A percentile compares a stretch with the other conserved stretches of the same genome.
These are phyloP conservation scores for Fusarium pilosicola DNA, from an alignment of 2,329 filamentous ascomycete species.

Conservation along the genomic window DNA sequence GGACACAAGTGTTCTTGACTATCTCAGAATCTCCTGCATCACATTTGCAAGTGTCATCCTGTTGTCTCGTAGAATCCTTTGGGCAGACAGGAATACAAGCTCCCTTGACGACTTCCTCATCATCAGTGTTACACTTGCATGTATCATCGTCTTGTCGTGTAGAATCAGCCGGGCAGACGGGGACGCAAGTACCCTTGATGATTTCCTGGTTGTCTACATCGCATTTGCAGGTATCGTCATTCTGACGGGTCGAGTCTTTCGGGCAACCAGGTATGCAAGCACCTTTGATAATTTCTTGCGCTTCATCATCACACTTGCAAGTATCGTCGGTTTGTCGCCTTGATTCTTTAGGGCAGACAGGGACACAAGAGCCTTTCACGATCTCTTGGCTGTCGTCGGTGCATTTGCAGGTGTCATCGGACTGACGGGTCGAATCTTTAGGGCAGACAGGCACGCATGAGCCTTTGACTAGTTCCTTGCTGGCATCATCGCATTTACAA, in stretches of 20 bases:
- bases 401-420: neutral
- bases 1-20: neutral
- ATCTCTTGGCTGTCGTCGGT: neutral
- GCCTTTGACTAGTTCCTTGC: neutral
- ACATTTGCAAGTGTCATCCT: neutral
- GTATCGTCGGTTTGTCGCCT: neutral
- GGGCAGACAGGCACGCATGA: neutral
- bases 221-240: neutral
- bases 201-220: neutral
- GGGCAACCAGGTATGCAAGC: neutral
- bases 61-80: neutral
- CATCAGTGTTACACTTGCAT: neutral
- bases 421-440: neutral
- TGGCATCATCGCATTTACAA: neutral
- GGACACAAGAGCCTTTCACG: neutral
- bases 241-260: neutral
- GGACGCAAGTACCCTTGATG: neutral
- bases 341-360: neutral
- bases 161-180: neutral
- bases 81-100: accelerated
- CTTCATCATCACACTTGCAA: neutral
- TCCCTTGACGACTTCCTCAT: neutral
- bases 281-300: neutral
- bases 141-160: neutral
- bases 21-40: accelerated